Evolutionary conservation across 352 stramenopile genomes (phyloP).

Genomic region (Phytophthora podocarpi): DNA sequence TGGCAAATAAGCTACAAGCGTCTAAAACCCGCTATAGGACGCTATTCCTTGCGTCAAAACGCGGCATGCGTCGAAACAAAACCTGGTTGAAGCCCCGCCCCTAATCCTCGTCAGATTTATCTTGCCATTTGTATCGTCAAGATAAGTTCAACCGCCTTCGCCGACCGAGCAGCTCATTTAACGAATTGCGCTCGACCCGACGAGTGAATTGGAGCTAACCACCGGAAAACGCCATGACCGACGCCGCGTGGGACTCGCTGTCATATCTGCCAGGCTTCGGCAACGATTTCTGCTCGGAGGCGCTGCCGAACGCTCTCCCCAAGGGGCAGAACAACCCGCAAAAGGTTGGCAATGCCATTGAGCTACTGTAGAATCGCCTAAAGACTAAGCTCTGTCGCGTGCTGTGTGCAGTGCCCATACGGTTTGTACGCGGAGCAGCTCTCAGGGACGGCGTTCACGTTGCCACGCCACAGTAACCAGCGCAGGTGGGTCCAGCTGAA

Average conservation of each 20-base stretch:
- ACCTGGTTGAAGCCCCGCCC: conserved; percentile 10
- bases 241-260: conserved; percentile 58
- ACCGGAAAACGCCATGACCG: conserved; percentile 22
- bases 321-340: conserved; percentile 95
- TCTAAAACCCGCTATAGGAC: conserved; percentile 3
- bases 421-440: conserved; percentile 95
- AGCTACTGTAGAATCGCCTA: background rate
- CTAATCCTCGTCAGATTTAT: background rate
- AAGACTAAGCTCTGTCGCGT: no score
- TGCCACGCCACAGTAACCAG: conserved; percentile 89
- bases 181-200: conserved; percentile 4
- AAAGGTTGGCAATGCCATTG: conserved; percentile 36
- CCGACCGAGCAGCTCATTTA: conserved; percentile 19
- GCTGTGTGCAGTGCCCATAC: conserved; percentile 75
- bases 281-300: conserved; percentile 95
- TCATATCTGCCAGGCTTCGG: conserved; percentile 93
- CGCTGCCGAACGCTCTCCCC: conserved; percentile 88
- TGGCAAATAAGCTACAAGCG: no score
- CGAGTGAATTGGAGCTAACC: no score
- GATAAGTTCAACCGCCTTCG: no score
- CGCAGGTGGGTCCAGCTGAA: conserved; percentile 72
- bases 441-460: conserved; percentile 96
- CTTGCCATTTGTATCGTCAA: conserved; percentile 1
- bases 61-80: conserved; percentile 8
- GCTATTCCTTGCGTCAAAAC: background rate